phyloP scores from a whole-genome alignment of 345 rosid species.

The Lagerstroemia speciosa region DNA sequence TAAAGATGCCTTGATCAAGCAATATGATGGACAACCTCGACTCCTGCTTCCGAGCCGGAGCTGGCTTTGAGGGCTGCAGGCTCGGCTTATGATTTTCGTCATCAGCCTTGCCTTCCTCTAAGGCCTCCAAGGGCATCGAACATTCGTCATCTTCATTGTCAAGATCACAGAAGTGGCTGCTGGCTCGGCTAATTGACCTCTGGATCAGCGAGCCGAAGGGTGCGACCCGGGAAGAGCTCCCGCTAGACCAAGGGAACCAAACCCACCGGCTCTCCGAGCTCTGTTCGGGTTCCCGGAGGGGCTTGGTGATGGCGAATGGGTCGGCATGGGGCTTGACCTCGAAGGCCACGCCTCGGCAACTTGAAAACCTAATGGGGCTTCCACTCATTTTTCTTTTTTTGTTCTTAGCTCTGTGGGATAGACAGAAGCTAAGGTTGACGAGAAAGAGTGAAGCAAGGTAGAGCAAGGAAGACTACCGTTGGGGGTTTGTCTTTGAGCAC shows the following conservation, averaged over 20 bases:
- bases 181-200: conserved; percentile 35
- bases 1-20: conserved; percentile 71
- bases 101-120: conserved; percentile 41
- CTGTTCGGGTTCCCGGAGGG: conserved; percentile 2
- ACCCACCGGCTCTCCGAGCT: conserved; percentile 10
- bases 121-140: conserved; percentile 8
- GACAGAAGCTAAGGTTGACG: neutral
- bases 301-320: conserved; percentile 29
- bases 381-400: conserved; percentile 7
- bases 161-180: conserved; percentile 63
- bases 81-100: too few species aligned
- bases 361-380: conserved; percentile 42
- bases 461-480: neutral
- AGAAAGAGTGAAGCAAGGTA: neutral
- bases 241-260: conserved; percentile 31
- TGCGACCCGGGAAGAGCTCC: conserved; percentile 28
- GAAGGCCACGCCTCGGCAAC: conserved; percentile 63
- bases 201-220: conserved; percentile 18
- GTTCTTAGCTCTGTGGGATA: neutral
- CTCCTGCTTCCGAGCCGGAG: conserved; percentile 22
- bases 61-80: conserved; percentile 20
- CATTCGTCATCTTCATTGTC: conserved; percentile 16
- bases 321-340: conserved; percentile 50
- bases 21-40: conserved; percentile 57
- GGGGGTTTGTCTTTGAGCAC: neutral